Conservation (phyloP, 768 basidiomycete species). For the Albatrellus ellisii region DNA sequence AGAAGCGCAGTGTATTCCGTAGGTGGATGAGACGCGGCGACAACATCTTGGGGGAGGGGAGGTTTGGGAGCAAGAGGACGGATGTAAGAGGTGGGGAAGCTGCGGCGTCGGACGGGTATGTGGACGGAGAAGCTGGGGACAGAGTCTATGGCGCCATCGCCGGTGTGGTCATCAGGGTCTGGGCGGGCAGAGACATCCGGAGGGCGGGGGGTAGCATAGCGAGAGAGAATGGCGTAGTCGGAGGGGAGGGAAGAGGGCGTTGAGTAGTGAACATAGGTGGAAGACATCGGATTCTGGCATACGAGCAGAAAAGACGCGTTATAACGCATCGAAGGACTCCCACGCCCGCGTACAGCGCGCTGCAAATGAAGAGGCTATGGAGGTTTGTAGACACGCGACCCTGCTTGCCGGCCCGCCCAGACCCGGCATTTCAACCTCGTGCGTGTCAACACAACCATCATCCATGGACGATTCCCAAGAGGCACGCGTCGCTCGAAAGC, state of each 20-base stretch:
- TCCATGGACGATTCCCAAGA: conserved; percentile 65
- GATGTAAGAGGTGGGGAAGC: conserved; percentile 23
- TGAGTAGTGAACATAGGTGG: conserved; percentile 33
- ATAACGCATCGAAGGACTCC: neutral
- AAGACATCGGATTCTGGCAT: conserved; percentile 16
- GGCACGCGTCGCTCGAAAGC: conserved; percentile 51
- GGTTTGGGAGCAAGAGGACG: conserved; percentile 23
- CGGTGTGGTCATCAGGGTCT: conserved; percentile 2
- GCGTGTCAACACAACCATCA: too few species aligned
- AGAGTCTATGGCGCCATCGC: neutral
- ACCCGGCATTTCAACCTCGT: conserved; percentile 34
- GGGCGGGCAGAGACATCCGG: conserved; percentile 1
- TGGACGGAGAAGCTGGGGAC: neutral
- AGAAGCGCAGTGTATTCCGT: conserved; percentile 18
- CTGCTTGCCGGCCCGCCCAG: conserved; percentile 16
- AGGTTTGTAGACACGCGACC: neutral
- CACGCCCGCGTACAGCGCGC: neutral
- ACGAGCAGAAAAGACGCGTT: neutral
- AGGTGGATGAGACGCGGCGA: conserved; percentile 15
- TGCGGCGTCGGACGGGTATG: conserved; percentile 14
- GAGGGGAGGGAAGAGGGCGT: conserved; percentile 48
- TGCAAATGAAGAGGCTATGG: neutral
- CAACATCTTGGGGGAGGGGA: conserved; percentile 19
- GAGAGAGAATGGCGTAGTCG: conserved; percentile 51
- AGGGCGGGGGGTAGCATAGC: conserved; percentile 23